Evolutionary conservation across 495 filamentous ascomycete species (phyloP).

Genomic region (Tuber indicum): DNA sequence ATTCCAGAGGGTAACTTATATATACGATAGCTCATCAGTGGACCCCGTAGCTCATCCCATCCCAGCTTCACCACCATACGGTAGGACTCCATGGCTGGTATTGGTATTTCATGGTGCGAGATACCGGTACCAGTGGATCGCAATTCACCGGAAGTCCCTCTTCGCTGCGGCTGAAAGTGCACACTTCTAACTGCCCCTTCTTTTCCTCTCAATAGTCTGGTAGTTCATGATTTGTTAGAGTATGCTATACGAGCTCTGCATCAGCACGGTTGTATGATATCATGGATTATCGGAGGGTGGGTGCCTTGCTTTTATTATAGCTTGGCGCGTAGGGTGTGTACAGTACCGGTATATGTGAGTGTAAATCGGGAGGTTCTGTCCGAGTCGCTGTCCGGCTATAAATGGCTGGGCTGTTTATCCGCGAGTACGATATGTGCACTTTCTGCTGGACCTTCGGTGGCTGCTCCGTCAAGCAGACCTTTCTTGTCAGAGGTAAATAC

Average conservation of each 20-base stretch:
- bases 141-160: not conserved
- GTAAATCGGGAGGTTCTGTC: not conserved
- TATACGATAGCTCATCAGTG: too few species aligned
- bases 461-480: not conserved
- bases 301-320: not conserved
- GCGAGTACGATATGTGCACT: not conserved
- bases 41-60: not conserved
- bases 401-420: not conserved
- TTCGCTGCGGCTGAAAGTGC: not conserved
- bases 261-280: not conserved
- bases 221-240: not conserved
- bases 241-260: not conserved
- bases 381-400: not conserved
- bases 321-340: not conserved
- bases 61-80: not conserved
- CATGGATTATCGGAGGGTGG: not conserved
- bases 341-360: not conserved
- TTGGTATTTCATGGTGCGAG: too few species aligned
- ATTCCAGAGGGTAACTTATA: too few species aligned
- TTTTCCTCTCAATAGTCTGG: not conserved
- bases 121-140: not conserved
- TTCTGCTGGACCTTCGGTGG: not conserved
- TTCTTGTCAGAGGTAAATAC: not conserved
- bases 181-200: not conserved
- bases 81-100: not conserved